phyloP scores from a whole-genome alignment of 768 basidiomycete genomes.

The Hericium alpestre region DNA sequence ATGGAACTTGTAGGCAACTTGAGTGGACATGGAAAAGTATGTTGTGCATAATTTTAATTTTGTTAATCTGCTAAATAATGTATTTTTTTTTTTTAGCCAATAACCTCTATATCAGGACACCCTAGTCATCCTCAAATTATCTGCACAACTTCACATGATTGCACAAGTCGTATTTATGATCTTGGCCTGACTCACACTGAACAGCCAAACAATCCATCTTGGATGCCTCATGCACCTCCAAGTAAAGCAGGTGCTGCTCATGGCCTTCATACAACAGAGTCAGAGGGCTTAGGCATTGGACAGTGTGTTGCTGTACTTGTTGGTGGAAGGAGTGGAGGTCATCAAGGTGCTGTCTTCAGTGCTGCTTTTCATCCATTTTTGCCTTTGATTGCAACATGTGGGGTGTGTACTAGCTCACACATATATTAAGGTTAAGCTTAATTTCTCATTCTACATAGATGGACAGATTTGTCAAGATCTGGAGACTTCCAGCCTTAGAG shows the following conservation, averaged over 20 bases:
- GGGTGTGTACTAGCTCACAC: constrained; percentile 33
- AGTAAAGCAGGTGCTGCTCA: constrained; percentile 61
- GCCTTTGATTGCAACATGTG: constrained; percentile 68
- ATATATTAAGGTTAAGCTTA: not conserved
- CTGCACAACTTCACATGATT: constrained; percentile 66
- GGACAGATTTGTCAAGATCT: constrained; percentile 68
- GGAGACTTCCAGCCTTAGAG: constrained; percentile 40
- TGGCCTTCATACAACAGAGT: constrained; percentile 49
- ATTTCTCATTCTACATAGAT: constrained; percentile 32
- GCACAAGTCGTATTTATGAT: constrained; percentile 61
- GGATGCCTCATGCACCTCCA: constrained; percentile 37
- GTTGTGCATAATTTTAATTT: not conserved
- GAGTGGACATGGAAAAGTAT: constrained; percentile 23
- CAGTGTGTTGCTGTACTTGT: constrained; percentile 55
- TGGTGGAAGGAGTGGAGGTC: constrained; percentile 66
- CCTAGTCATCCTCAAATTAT: constrained; percentile 47
- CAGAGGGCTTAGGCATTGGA: constrained; percentile 48
- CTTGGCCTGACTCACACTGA: constrained; percentile 29
- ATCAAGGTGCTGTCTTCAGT: constrained; percentile 55
- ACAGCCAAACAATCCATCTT: constrained; percentile 41
- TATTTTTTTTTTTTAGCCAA: constrained; percentile 36
- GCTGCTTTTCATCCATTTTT: constrained; percentile 58
- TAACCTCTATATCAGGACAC: constrained; percentile 62
- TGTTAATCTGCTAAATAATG: not conserved
- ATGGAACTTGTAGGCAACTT: constrained; percentile 35